Evolutionary conservation across 441 rosid genomes (phyloP).

Genomic region (Rhodomyrtus psidioides): DNA sequence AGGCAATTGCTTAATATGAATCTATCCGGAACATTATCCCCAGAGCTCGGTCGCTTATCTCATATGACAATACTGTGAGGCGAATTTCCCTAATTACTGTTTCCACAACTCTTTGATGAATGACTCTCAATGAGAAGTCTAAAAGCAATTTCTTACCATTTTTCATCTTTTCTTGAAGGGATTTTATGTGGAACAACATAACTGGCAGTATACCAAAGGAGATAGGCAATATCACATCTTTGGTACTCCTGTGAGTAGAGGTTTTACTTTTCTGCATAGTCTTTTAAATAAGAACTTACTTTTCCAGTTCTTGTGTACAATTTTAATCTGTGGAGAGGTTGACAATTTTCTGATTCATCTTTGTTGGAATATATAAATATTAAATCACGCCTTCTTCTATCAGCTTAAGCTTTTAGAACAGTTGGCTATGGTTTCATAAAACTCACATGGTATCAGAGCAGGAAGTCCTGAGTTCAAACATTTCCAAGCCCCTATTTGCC

Average conservation of each 20-base stretch:
- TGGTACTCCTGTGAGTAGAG: constrained; percentile 72
- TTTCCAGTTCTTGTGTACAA: neutral
- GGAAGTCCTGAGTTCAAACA: too few species aligned
- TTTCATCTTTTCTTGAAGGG: constrained; percentile 36
- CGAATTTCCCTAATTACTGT: neutral
- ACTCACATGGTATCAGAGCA: too few species aligned
- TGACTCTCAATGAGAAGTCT: neutral
- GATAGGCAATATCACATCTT: constrained; percentile 69
- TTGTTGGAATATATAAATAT: too few species aligned
- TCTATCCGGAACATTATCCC: constrained; percentile 74
- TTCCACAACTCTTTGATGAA: neutral
- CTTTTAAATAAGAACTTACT: neutral
- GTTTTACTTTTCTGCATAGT: neutral
- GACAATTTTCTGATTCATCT: neutral
- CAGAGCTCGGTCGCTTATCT: constrained; percentile 65
- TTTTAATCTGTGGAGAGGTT: neutral
- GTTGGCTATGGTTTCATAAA: too few species aligned
- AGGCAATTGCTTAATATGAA: constrained; percentile 77
- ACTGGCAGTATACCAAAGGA: constrained; percentile 85
- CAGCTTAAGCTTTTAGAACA: too few species aligned
- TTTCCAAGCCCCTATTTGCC: too few species aligned
- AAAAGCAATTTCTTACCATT: neutral
- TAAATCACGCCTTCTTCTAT: too few species aligned
- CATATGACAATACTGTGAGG: constrained; percentile 59
- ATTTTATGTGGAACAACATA: constrained; percentile 91